These are phyloP conservation scores for Saposhnikovia divaricata DNA, from an alignment of 129 eudicot species.

Conservation along the genomic window DNA sequence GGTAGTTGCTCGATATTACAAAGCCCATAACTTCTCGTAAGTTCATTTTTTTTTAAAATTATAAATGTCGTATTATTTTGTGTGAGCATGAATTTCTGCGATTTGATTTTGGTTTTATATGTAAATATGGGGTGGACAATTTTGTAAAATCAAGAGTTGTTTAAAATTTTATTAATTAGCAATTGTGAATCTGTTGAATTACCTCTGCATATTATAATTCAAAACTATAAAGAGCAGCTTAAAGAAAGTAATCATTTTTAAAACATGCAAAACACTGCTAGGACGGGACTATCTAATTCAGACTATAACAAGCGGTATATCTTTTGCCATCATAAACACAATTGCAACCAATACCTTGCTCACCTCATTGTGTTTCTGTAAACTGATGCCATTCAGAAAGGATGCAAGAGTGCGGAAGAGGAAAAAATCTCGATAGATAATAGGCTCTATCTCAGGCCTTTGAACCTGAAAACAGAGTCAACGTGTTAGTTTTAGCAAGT, in stretches of 20 bases:
- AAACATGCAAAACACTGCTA: background rate
- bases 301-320: background rate
- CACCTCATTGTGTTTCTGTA: constrained; percentile 90
- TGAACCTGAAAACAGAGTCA: constrained; percentile 67
- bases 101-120: too few species aligned
- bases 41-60: too few species aligned
- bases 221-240: background rate
- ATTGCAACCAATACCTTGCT: constrained; percentile 70
- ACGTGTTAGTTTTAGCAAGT: background rate
- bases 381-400: constrained; percentile 90
- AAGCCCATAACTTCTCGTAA: too few species aligned
- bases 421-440: constrained; percentile 88
- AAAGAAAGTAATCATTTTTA: background rate
- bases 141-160: too few species aligned
- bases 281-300: background rate
- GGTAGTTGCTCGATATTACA: too few species aligned
- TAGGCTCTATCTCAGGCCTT: constrained; percentile 97
- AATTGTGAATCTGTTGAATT: background rate
- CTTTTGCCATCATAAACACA: background rate
- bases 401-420: constrained; percentile 97
- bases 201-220: background rate
- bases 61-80: too few species aligned
- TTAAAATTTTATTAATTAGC: too few species aligned
- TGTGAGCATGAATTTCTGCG: too few species aligned
- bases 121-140: too few species aligned